phyloP scores from a whole-genome alignment of 768 basidiomycete species.

The Russula earlei region DNA sequence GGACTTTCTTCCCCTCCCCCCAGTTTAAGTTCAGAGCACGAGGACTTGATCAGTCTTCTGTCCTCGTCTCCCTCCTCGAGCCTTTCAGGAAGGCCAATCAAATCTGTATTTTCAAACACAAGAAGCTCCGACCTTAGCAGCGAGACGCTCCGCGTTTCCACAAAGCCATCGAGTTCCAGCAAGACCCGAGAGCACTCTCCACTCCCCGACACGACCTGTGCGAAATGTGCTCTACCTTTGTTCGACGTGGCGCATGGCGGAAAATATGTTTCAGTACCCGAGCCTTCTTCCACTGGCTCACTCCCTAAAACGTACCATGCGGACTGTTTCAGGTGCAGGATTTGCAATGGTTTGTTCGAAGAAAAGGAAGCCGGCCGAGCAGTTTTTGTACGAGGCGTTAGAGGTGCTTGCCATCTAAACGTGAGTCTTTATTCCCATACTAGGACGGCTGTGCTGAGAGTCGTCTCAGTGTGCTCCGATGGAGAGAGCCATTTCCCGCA shows the following conservation, averaged over 20 bases:
- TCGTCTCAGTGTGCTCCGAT: conserved; percentile 36
- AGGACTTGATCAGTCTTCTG: conserved; percentile 20
- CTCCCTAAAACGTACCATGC: conserved; percentile 59
- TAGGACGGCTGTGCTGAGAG: background rate
- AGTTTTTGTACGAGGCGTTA: conserved; percentile 56
- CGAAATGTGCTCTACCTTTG: conserved; percentile 48
- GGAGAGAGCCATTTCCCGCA: conserved; percentile 34
- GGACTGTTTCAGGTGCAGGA: conserved; percentile 63
- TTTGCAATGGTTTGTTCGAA: conserved; percentile 56
- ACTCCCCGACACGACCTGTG: conserved; percentile 41
- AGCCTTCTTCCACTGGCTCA: conserved; percentile 30
- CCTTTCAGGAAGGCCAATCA: background rate
- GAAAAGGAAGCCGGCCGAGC: conserved; percentile 54
- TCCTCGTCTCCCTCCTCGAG: conserved; percentile 38
- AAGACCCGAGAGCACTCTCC: conserved; percentile 24
- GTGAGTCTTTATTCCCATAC: conserved; percentile 26
- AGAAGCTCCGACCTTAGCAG: background rate
- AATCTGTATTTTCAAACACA: background rate
- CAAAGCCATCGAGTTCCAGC: conserved; percentile 3
- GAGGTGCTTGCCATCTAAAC: conserved; percentile 63
- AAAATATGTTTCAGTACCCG: conserved; percentile 65
- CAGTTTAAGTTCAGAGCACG: conserved; percentile 8
- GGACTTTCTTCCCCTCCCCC: conserved; percentile 39
- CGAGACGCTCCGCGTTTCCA: background rate
- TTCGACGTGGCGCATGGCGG: conserved; percentile 50